phyloP scores from a whole-genome alignment of 1,284 basidiomycete genomes.

The Athelia psychrophila region DNA sequence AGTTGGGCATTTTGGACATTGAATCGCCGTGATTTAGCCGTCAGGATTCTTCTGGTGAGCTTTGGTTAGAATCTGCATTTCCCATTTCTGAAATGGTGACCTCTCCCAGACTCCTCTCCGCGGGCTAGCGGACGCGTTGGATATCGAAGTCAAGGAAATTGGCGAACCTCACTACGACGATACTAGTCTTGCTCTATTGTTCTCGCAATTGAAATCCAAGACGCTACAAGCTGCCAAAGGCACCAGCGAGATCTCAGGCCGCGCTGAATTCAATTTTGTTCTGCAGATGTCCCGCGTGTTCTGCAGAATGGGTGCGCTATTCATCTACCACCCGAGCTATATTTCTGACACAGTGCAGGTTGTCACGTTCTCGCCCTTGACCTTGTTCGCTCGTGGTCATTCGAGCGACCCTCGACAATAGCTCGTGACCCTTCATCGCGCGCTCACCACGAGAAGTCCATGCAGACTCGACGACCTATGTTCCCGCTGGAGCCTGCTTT shows the following conservation, averaged over 20 bases:
- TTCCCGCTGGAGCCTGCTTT: slow-evolving; percentile 53
- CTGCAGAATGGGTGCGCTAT: slow-evolving; percentile 80
- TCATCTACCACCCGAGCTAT: not conserved
- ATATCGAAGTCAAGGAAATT: slow-evolving; percentile 57
- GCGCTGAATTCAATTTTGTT: slow-evolving; percentile 90
- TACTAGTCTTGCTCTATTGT: slow-evolving; percentile 85
- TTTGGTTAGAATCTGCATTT: slow-evolving; percentile 1
- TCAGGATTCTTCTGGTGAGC: slow-evolving; percentile 77
- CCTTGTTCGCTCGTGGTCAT: slow-evolving; percentile 87
- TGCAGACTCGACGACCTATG: slow-evolving; percentile 41
- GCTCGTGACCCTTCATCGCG: slow-evolving; percentile 23
- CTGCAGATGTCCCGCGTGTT: slow-evolving; percentile 90
- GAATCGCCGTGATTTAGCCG: slow-evolving; percentile 80
- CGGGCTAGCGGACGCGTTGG: slow-evolving; percentile 60
- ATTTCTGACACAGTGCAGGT: slow-evolving; percentile 46
- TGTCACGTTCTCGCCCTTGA: slow-evolving; percentile 88
- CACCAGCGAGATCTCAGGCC: slow-evolving; percentile 84
- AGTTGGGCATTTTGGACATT: slow-evolving; percentile 97
- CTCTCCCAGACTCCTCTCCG: slow-evolving; percentile 67
- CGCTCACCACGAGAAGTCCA: slow-evolving; percentile 11
- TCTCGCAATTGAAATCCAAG: slow-evolving; percentile 86
- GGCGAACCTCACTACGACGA: slow-evolving; percentile 91
- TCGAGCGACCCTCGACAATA: slow-evolving; percentile 66
- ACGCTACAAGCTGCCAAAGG: slow-evolving; percentile 91
- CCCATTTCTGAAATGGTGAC: slow-evolving; percentile 3